Evolutionary conservation across 2,329 filamentous ascomycete genomes (phyloP), one percentile per base, ranked within the genome.

Genomic region (Epichloe brachyelytri): DNA sequence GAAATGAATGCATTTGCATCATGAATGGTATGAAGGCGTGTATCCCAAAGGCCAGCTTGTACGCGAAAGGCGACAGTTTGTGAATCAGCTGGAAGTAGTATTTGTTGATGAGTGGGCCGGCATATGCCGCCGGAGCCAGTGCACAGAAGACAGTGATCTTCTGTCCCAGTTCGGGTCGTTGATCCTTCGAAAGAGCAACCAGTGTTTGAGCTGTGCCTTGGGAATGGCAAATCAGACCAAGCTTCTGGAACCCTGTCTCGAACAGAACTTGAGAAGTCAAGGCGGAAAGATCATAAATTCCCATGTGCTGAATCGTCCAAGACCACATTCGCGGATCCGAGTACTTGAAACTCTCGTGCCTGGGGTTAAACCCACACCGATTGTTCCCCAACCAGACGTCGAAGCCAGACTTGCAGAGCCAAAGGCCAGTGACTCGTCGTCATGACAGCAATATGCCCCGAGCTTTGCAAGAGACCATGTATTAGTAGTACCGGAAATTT

Each of bases 321-420:
- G 83, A 82, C 91, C 91, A 96, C 87, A 96, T 94, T 33, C 89
- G 79, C 1, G 91, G 90, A 62, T 97, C 91, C 3, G 71, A 71
- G 57, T 85, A 82, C 2, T 79, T 68, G 39, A 96, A 76, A 20
- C 83, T 68, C 2, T 75, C 78, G 62, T 97, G 91, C 56, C 82
- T 78, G 0, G 91, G 90, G 0, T 78, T 72, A 66, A 93, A 88
- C 1, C 90, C 90, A 62, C 89, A 95, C 19, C 91, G 79, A 63
- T 95, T 96, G 68, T 95, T 95, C 4, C 91, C 91, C 15, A 96
- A 75, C 90, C 90, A 97, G 39, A 97, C 88, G 64, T 97, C 91
- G 66, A 88, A 96, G 1, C 90, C 90, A 0, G 85, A 82, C 67
- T 95, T 95, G 66, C 86, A 89, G 7, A 97, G 80, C 70, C 85